A percentile compares a stretch with the other conserved stretches of the same genome.
Evolutionary conservation across 2,329 filamentous ascomycete species (phyloP).

Genomic region (Gremmenia infestans): DNA sequence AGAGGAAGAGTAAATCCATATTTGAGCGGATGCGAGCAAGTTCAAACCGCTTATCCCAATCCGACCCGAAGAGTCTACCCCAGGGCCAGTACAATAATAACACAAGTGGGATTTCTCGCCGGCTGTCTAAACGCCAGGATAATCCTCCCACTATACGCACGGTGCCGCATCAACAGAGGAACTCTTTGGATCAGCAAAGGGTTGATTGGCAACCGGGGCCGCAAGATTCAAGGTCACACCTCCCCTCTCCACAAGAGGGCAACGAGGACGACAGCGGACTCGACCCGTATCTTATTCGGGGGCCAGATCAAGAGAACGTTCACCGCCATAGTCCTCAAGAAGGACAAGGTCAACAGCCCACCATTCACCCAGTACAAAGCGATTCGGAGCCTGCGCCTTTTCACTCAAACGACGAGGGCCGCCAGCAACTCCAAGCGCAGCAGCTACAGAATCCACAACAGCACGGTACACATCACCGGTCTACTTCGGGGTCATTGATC

Average conservation of each 20-base stretch:
- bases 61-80: conserved; percentile 8
- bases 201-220: conserved; percentile 31
- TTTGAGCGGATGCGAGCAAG: conserved; percentile 30
- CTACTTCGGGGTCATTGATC: conserved; percentile 23
- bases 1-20: conserved; percentile 28
- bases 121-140: conserved; percentile 53
- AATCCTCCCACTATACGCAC: conserved; percentile 39
- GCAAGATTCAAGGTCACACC: conserved; percentile 23
- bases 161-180: conserved; percentile 34
- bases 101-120: conserved; percentile 44
- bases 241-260: conserved; percentile 29
- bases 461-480: conserved; percentile 24
- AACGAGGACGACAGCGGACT: conserved; percentile 24
- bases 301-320: conserved; percentile 13
- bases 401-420: conserved; percentile 28
- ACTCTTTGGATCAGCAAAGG: conserved; percentile 36
- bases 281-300: conserved; percentile 28
- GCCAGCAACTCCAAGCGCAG: conserved; percentile 27
- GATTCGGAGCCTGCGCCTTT: conserved; percentile 20
- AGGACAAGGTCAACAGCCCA: conserved; percentile 19
- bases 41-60: conserved; percentile 22
- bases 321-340: conserved; percentile 12
- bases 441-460: conserved; percentile 18
- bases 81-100: conserved; percentile 43
- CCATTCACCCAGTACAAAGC: conserved; percentile 25